Base-by-base conservation (phyloP, 257 asterid species). In the Plantago elongata region DNA sequence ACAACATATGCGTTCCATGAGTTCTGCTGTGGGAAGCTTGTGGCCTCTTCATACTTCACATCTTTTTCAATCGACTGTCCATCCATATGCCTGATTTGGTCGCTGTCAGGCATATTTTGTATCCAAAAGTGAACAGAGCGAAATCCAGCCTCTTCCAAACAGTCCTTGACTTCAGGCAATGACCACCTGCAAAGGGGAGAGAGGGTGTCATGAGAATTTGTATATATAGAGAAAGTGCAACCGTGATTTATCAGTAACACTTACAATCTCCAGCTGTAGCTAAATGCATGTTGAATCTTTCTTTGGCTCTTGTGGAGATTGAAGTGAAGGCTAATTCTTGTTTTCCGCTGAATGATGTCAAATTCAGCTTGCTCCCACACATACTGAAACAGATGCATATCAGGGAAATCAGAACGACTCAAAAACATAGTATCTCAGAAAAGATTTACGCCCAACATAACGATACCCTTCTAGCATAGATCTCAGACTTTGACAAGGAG, bases 201-300 rank as follows among this genome's bases (percentile, higher is more conserved):
- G 42, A 62, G n/a, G 51, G 13, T 30, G 54, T 43, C 49, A 50
- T 8, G 45, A 30, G 43, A 29, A 14, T 18, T 15, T 34, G 29
- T 38, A 9, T 5, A 13, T 3, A 45, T 17, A 29, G 60, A 72
- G 71, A 57, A 58, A 7, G 37, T 2, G 27, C 27, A 22, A 22
- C 27, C 27, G 2, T 22, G 27, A 22, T 22, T 22, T 22, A 22
- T 22, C 27, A 22, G 55, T 18, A 27, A 50, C 30, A 76, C 95
- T 92, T 89, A 92, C 99, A 93, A 87, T 81, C 97, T 87, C 99
- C 99, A 93, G 83, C 97, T 93, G 77, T 89, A 89, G 74, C 96
- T 84, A 80, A 93, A 93, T 13, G 97, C 97, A 68, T 89, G 89
- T 42, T 88, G 87, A 64, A 93, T 71, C 88, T 93, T 93, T 61